Conservation (phyloP, 2,329 filamentous ascomycete genomes). For the Neopestalotiopsis clavispora region DNA sequence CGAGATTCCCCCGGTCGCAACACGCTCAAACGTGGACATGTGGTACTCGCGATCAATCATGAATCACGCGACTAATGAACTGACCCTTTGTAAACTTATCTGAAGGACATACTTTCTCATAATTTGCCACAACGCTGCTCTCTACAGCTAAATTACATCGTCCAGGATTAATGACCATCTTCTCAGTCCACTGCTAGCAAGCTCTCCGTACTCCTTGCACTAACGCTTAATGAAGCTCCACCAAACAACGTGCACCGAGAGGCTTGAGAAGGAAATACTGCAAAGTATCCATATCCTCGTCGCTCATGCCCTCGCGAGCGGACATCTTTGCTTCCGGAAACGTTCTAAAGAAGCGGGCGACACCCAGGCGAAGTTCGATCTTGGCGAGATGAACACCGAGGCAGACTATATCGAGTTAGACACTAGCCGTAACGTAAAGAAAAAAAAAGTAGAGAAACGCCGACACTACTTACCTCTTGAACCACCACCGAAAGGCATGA, state of each 20-base stretch:
- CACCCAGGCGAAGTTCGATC: conserved; percentile 58
- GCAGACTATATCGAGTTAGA: conserved; percentile 40
- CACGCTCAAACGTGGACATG: no score
- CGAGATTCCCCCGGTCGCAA: no score
- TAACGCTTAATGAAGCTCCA: conserved; percentile 21
- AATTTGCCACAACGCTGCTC: no score
- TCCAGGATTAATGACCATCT: no score
- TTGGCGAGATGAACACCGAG: conserved; percentile 62
- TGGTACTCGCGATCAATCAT: no score
- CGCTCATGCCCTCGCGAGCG: conserved; percentile 37
- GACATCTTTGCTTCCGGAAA: conserved; percentile 43
- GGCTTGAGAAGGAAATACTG: conserved; percentile 40
- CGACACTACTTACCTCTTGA: conserved; percentile 42
- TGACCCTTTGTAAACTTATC: no score
- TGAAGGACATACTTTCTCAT: no score
- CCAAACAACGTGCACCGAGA: conserved; percentile 37
- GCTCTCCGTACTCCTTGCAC: no score
- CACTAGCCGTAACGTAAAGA: background rate
- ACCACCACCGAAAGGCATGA: conserved; percentile 58
- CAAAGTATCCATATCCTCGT: conserved; percentile 40
- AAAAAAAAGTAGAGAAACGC: background rate
- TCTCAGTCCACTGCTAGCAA: no score
- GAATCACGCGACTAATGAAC: no score
- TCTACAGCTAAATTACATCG: no score
- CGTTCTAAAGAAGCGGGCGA: conserved; percentile 55